Evolutionary conservation across 2,329 filamentous ascomycete genomes (phyloP), one percentile per base, ranked within the genome.

Genomic region (Onygenales sp.): DNA sequence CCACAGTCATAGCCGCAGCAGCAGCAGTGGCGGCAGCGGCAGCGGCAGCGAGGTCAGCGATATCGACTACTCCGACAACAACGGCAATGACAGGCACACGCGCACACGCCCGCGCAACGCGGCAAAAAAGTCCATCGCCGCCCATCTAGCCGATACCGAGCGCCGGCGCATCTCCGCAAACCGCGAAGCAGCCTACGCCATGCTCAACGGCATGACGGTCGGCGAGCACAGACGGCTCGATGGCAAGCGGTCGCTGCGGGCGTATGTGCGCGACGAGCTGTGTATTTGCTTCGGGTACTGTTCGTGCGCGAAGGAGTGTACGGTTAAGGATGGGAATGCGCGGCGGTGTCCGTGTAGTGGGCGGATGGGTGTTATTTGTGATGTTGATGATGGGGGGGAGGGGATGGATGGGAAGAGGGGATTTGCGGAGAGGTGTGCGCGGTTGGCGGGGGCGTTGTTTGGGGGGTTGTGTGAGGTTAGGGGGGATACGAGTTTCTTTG

Each of bases 221-320:
- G 70, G 70, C 13, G 65, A 72, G 6, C 52, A 64, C 31, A 66
- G 69, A 8, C 64, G 62, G 11, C 59, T 62, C 8, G 58, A 66
- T 21, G 55, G 60, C 14, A 55, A 57, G 14, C 57, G 57, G 3
- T 52, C 56, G 11, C 56, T 69, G 14, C 56, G 66, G 35, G 50
- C 60, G 14, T 62, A 67, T 44, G 60, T 62, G 10, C 65, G 63
- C 10, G 61, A 67, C 44, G 59, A 58, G 42, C 70, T 67, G 38
- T 73, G 70, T 52, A 64, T 71, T 43, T 73, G 70, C 55, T 55
- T 58, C 11, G 57, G 60, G 1, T 50, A 58, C 46, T 72, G 70
- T 50, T 56, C 50, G 17, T 73, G 70, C 51, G 59, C 69, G 13
- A 48, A 38, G 17, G 60, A 62, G 11, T 73, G 70, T 48, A 72